Evolutionary conservation across 441 rosid genomes (phyloP).

Genomic region (Corymbia citriodora): DNA sequence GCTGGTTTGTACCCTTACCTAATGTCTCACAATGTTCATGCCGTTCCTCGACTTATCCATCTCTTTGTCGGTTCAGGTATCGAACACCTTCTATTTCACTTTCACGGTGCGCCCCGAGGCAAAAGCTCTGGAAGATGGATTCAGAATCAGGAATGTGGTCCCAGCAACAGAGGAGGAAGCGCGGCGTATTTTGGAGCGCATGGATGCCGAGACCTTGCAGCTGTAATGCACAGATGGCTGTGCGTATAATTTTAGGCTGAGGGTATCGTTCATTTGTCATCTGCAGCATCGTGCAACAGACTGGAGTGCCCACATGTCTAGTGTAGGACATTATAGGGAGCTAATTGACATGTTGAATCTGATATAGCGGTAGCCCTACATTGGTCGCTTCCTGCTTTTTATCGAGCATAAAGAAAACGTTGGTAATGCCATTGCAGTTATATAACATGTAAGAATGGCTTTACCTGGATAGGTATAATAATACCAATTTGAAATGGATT

Average conservation of each 20-base stretch:
- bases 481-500: background rate
- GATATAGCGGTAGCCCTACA: background rate
- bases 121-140: slow-evolving; percentile 45
- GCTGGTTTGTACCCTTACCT: background rate
- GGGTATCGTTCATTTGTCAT: background rate
- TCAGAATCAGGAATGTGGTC: slow-evolving; percentile 62
- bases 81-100: slow-evolving; percentile 75
- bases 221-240: background rate
- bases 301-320: background rate
- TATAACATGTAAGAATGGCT: background rate
- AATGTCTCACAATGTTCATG: background rate
- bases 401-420: background rate
- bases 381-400: background rate
- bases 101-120: slow-evolving; percentile 74
- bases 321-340: background rate
- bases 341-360: background rate
- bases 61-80: slow-evolving; percentile 31
- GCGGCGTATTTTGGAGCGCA: slow-evolving; percentile 57
- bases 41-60: background rate
- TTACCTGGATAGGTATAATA: background rate
- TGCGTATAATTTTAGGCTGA: background rate
- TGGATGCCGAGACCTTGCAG: slow-evolving; percentile 49
- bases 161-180: slow-evolving; percentile 94
- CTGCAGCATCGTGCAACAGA: background rate
- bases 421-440: background rate